Conservation (phyloP, 768 basidiomycete genomes). For the Calocybe gangraenosa region DNA sequence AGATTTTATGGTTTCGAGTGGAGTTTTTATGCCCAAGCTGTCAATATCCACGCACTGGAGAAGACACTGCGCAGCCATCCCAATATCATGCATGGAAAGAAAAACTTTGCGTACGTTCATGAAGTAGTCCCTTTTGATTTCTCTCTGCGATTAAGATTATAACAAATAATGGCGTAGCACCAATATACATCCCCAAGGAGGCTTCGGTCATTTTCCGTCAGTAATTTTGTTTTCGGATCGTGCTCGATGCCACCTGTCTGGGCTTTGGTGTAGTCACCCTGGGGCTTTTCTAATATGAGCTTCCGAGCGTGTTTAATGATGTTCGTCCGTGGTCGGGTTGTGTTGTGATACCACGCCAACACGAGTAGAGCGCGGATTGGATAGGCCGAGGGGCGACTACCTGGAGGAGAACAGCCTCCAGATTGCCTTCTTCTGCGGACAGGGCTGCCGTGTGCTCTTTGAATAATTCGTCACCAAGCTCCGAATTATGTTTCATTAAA, state of each 20-base stretch:
- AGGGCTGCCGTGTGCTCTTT: background rate
- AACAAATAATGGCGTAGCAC: background rate
- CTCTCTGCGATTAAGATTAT: background rate
- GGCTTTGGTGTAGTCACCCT: no score
- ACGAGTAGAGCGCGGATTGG: conserved; percentile 18
- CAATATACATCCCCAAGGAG: background rate
- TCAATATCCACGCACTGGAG: background rate
- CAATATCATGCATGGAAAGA: background rate
- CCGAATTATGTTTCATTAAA: conserved; percentile 10
- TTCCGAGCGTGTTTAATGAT: conserved; percentile 7
- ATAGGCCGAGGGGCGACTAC: background rate
- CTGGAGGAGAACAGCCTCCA: conserved; percentile 12
- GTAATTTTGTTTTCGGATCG: no score
- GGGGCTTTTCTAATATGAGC: no score
- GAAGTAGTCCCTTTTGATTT: background rate
- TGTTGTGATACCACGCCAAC: conserved; percentile 14
- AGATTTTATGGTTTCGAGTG: background rate
- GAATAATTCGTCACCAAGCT: conserved; percentile 8
- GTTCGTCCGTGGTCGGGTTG: conserved; percentile 14
- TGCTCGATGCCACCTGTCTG: no score
- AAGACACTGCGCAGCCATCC: background rate
- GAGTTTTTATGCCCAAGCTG: background rate
- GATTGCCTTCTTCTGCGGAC: background rate
- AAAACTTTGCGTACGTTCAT: background rate
- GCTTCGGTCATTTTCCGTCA: background rate